A percentile compares a stretch with the other conserved stretches of the same genome.
phyloP scores from a whole-genome alignment of 768 basidiomycete species.

The Pisolithus albus region DNA sequence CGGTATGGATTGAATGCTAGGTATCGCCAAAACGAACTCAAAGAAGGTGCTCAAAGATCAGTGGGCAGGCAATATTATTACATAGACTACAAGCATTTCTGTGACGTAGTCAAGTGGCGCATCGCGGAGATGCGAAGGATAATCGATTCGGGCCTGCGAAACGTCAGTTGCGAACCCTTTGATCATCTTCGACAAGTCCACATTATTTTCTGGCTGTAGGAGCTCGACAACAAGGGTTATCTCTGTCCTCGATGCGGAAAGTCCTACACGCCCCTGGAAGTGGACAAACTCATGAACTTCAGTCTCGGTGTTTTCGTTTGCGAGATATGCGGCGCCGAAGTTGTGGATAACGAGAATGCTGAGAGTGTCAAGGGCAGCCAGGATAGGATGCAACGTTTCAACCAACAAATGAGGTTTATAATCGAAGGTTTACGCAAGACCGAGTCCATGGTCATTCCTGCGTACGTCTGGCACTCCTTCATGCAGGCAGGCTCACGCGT shows the following conservation, averaged over 20 bases:
- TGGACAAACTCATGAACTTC: constrained; percentile 76
- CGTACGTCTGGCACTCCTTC: constrained; percentile 40
- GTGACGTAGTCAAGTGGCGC: constrained; percentile 97
- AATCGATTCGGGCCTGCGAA: constrained; percentile 85
- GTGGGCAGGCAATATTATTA: constrained; percentile 92
- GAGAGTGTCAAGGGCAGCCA: constrained; percentile 80
- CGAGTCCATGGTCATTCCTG: constrained; percentile 79
- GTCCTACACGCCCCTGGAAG: constrained; percentile 81
- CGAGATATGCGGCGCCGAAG: constrained; percentile 80
- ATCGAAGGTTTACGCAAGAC: constrained; percentile 84
- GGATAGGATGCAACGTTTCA: constrained; percentile 94
- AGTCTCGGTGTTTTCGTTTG: constrained; percentile 63
- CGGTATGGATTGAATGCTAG: constrained; percentile 32
- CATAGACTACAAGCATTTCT: constrained; percentile 91
- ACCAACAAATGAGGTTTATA: constrained; percentile 82
- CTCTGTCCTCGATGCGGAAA: constrained; percentile 85
- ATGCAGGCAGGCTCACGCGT: not conserved
- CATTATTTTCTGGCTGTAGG: constrained; percentile 39
- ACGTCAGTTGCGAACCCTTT: constrained; percentile 43
- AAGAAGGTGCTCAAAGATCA: constrained; percentile 82
- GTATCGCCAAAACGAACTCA: constrained; percentile 86
- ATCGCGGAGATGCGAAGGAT: constrained; percentile 86
- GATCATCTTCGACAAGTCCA: not conserved
- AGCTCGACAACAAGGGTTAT: constrained; percentile 96
- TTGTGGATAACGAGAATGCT: constrained; percentile 87